Conservation (phyloP, 495 filamentous ascomycete species). For the Hypoxylon lienhwacheense region DNA sequence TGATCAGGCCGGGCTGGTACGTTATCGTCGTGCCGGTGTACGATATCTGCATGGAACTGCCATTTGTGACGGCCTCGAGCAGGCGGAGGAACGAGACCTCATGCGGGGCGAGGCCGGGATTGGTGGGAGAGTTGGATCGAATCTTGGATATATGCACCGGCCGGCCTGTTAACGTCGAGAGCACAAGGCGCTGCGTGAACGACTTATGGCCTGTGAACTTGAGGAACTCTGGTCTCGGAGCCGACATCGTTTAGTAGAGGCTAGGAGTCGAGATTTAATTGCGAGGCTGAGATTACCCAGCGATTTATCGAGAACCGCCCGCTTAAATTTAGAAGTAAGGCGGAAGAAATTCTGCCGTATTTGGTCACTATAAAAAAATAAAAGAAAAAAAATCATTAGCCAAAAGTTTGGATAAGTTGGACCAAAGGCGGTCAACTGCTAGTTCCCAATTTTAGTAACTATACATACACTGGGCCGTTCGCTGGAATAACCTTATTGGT, state of each 20-base stretch:
- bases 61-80: slow-evolving; percentile 93
- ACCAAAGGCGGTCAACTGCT: slow-evolving; percentile 27
- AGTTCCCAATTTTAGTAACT: slow-evolving; percentile 19
- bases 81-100: slow-evolving; percentile 96
- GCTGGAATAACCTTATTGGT: slow-evolving; percentile 8
- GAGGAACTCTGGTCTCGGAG: slow-evolving; percentile 51
- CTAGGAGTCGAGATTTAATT: slow-evolving; percentile 2
- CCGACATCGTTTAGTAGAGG: slow-evolving; percentile 49
- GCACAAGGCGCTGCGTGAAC: slow-evolving; percentile 80
- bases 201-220: slow-evolving; percentile 79
- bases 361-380: slow-evolving; percentile 11
- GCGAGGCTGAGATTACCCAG: slow-evolving; percentile 2
- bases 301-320: slow-evolving; percentile 5
- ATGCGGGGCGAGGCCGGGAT: slow-evolving; percentile 84
- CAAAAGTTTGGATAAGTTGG: slow-evolving; percentile 7
- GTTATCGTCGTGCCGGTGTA: slow-evolving; percentile 90
- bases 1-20: slow-evolving; percentile 90
- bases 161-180: slow-evolving; percentile 87
- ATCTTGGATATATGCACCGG: slow-evolving; percentile 92
- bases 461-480: slow-evolving; percentile 6
- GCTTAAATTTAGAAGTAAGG: slow-evolving; percentile 6
- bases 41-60: slow-evolving; percentile 88
- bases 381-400: slow-evolving; percentile 7
- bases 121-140: slow-evolving; percentile 76
- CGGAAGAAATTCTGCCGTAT: slow-evolving; percentile 31